These are phyloP conservation scores for Mycena capillaripes DNA, from an alignment of 768 basidiomycete species.

Conservation along the genomic window DNA sequence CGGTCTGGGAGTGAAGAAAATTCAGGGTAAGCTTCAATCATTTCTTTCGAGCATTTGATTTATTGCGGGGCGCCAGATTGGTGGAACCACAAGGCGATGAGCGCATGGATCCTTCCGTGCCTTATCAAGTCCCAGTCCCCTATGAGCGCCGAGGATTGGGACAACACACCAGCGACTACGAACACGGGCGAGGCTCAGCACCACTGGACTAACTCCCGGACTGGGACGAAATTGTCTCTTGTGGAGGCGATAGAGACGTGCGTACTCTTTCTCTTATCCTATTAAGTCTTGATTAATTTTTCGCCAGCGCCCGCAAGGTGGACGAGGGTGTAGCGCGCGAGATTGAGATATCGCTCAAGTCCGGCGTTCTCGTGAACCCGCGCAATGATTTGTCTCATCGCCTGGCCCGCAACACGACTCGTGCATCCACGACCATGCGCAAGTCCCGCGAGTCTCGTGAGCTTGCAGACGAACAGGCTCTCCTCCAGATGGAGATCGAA, in stretches of 20 bases:
- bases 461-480: background rate
- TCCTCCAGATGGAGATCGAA: background rate
- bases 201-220: background rate
- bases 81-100: background rate
- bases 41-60: background rate
- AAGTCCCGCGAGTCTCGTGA: background rate
- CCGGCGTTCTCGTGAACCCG: conserved; percentile 30
- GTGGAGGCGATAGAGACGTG: background rate
- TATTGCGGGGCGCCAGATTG: background rate
- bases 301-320: conserved; percentile 16
- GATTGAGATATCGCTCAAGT: conserved; percentile 6
- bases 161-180: background rate
- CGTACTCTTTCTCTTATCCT: background rate
- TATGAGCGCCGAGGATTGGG: background rate
- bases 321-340: conserved; percentile 25
- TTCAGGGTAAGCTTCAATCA: background rate
- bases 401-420: background rate
- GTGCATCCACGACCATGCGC: background rate
- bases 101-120: background rate
- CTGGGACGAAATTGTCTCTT: background rate
- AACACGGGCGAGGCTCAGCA: background rate
- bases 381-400: conserved; percentile 22
- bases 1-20: background rate
- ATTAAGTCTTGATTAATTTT: background rate
- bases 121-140: background rate